Evolutionary conservation across 331 rosid species (phyloP), one percentile per base, ranked within the genome.

Genomic region (Quercus tomentella): DNA sequence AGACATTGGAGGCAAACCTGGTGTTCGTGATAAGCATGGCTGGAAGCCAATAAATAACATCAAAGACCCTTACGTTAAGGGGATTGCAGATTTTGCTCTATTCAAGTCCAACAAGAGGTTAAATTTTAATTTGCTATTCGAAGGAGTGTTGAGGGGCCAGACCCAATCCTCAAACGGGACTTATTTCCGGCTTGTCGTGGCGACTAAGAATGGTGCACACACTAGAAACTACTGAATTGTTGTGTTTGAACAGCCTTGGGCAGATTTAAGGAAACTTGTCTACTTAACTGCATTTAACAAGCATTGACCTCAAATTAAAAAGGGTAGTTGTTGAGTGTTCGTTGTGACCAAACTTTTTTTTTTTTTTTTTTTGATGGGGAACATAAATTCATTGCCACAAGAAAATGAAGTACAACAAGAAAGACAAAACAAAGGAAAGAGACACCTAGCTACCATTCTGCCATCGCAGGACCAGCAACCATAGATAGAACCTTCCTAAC

Each of bases 201-300:
- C 5, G 16, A 57, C 56, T 5, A 54, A 58, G 55, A 18, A 16
- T 30, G 78, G 56, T 33, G 56, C 21, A 12, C 14, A 15, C 37
- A 2, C 10, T 0, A 7, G 4, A 21, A 75, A n/a, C 2, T 75
- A 75, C 22, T 1, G 23, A 22, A 70, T 71, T 11, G 2, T 58
- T 10, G 70, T 75, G 5, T 75, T 31, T 52, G 78, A 56, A 55
- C 58, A 56, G 78, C 41, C 70, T 31, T 75, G 78, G 69, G 70
- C 12, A 69, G 41, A 75, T 12, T 58, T 58, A 31, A 37, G 22
- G 78, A 15, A 75, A 37, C 78, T 75, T 33, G 41, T 35, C 5
- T 35, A 55, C 18, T 75, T 75, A 5, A 22, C 1, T 2, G 12
- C 45, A 41, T 41, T 41, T 41, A 41, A 2, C 1, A 41, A 9